Evolutionary conservation across 768 basidiomycete species (phyloP).

Genomic region (Amanita muscaria): DNA sequence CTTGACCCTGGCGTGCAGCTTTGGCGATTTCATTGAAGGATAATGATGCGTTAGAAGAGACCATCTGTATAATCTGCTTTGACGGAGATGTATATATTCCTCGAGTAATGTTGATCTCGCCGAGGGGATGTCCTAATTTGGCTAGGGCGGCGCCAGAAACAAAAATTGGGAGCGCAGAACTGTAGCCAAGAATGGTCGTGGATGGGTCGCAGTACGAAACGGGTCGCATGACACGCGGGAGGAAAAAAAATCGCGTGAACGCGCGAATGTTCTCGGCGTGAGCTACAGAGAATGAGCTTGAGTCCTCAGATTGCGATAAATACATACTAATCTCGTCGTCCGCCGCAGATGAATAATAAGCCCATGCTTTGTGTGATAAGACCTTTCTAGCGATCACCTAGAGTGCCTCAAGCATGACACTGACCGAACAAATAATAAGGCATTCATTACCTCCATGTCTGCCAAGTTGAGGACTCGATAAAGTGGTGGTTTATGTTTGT

Average conservation of each 20-base stretch:
- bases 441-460: constrained; percentile 68
- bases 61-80: constrained; percentile 76
- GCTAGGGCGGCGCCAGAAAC: constrained; percentile 79
- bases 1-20: constrained; percentile 45
- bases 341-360: constrained; percentile 80
- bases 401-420: background rate
- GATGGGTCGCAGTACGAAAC: constrained; percentile 60
- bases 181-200: constrained; percentile 64
- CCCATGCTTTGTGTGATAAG: constrained; percentile 65
- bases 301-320: constrained; percentile 2
- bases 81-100: constrained; percentile 39
- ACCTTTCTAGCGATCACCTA: constrained; percentile 66
- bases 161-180: constrained; percentile 70
- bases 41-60: constrained; percentile 69
- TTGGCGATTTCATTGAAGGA: constrained; percentile 56
- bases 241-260: constrained; percentile 83
- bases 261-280: constrained; percentile 64
- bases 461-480: constrained; percentile 61
- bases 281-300: constrained; percentile 30
- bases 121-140: constrained; percentile 80
- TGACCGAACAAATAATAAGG: constrained; percentile 5
- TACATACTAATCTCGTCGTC: constrained; percentile 76
- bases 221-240: constrained; percentile 68
- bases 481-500: constrained; percentile 54
- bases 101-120: constrained; percentile 74